Percentiles rank a stretch among this genome's conserved stretches.
These are phyloP conservation scores for Daldinia grandis DNA, from an alignment of 495 filamentous ascomycete genomes.

Conservation along the genomic window DNA sequence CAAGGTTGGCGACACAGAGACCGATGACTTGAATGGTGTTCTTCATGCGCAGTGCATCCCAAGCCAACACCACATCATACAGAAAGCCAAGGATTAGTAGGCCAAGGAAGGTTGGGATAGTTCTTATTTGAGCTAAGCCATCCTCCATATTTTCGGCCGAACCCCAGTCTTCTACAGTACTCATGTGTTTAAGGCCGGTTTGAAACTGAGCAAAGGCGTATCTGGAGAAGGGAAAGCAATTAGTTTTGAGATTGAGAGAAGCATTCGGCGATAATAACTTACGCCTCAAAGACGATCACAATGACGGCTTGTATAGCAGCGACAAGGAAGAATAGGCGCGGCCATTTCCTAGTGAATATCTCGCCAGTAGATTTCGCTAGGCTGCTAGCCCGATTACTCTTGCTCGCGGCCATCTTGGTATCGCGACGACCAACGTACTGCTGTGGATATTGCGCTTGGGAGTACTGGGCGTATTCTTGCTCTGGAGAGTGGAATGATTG, in stretches of 20 bases:
- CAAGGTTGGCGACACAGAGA: conserved; percentile 88
- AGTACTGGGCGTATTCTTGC: conserved; percentile 40
- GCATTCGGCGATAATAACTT: conserved; percentile 49
- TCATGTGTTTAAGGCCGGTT: conserved; percentile 54
- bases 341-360: conserved; percentile 82
- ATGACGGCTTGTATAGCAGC: conserved; percentile 79
- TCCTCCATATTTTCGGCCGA: conserved; percentile 38
- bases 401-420: conserved; percentile 39
- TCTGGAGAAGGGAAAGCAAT: conserved; percentile 51
- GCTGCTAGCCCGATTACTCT: conserved; percentile 35
- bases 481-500: conserved; percentile 41
- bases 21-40: conserved; percentile 99
- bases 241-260: background rate
- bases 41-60: conserved; percentile 91
- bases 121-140: conserved; percentile 63
- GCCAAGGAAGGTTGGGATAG: conserved; percentile 88
- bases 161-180: background rate
- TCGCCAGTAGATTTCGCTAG: conserved; percentile 44
- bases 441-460: conserved; percentile 34
- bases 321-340: conserved; percentile 81
- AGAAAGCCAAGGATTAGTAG: conserved; percentile 98
- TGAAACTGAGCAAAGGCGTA: conserved; percentile 79
- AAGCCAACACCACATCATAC: conserved; percentile 87
- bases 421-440: conserved; percentile 62
- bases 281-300: conserved; percentile 86